These are phyloP conservation scores for Moesziomyces sp. DNA, from an alignment of 1,284 basidiomycete species.

Conservation along the genomic window DNA sequence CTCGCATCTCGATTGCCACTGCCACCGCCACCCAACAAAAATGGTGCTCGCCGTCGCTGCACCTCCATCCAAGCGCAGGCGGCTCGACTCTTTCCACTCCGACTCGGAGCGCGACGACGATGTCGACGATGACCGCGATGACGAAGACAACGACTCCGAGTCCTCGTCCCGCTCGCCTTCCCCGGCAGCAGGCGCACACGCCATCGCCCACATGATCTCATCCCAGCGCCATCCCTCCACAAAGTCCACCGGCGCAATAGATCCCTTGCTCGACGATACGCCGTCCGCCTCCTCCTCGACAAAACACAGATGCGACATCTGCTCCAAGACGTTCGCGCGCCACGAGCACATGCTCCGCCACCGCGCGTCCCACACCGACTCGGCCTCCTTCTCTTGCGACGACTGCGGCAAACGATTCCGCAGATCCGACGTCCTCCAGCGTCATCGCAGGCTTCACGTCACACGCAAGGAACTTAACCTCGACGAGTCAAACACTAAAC, in stretches of 20 bases:
- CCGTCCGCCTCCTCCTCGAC: slow-evolving; percentile 1
- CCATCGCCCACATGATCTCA: slow-evolving; percentile 1
- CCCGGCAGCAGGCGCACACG: slow-evolving; percentile 2
- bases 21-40: no score
- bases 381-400: slow-evolving; percentile 12
- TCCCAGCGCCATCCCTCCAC: slow-evolving; percentile 1
- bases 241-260: not conserved
- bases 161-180: not conserved
- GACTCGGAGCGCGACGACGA: not conserved
- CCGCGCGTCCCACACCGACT: slow-evolving; percentile 18
- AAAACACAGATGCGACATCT: slow-evolving; percentile 18
- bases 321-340: slow-evolving; percentile 18
- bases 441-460: slow-evolving; percentile 13
- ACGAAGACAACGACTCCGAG: not conserved
- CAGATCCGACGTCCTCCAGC: slow-evolving; percentile 20
- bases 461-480: slow-evolving; percentile 14
- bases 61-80: slow-evolving; percentile 1
- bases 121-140: not conserved
- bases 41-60: not conserved
- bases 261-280: not conserved
- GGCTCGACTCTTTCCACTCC: not conserved
- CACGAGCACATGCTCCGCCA: slow-evolving; percentile 31
- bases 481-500: slow-evolving; percentile 6
- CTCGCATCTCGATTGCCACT: no score
- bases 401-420: slow-evolving; percentile 20